Base-by-base conservation (phyloP, 192 early-diverging fungal genomes). In the Coemansia sp. region DNA sequence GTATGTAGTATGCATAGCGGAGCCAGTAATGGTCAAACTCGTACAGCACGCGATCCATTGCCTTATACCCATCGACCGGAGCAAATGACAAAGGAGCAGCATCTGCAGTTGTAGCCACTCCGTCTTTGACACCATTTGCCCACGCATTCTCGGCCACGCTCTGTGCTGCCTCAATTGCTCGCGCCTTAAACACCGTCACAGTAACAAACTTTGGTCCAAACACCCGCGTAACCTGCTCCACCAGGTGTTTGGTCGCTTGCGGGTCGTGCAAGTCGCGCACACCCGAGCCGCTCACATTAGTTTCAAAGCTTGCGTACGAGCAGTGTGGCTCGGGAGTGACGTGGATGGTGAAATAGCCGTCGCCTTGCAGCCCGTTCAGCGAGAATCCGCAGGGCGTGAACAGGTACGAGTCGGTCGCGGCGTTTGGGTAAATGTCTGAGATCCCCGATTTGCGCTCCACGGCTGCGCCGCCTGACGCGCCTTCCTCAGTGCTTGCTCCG, bases 281-380 rank as follows among this genome's bases (percentile, higher is more conserved):
- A 8, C 79, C 69, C 22, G 84, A 77, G 35, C 89, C 76, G 7
- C 93, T 87, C 50, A 99, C 87, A 63, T 91, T 95, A 37, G 94
- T 94, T 74, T 99, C 97, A 77, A 97, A 96, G 39, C 93, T 95
- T n/a, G 97, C 97, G 68, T 99, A 99, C 19, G 97, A 99, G 88
- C 94, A 99, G 63, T 87, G 82, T n/a, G 86, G 89, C 75, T 99
- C 97, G 11, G 97, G 97, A 17, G 97, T 99, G 15, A 99, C 97
- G 64, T 99, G 97, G 74, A 97, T 92, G 17, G 93, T 99, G 71
- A 92, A 99, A 81, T 99, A 95, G 23, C 86, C 87, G 47, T 91
- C 93, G 7, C 89, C 78, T 39, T 78, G 72, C 2, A 97, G 69
- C 5, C 91, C 95, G 70, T 99, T 99, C 57, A 93, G 87, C 19